Conservation (phyloP, 768 basidiomycete species). For the Exsudoporus frostii region DNA sequence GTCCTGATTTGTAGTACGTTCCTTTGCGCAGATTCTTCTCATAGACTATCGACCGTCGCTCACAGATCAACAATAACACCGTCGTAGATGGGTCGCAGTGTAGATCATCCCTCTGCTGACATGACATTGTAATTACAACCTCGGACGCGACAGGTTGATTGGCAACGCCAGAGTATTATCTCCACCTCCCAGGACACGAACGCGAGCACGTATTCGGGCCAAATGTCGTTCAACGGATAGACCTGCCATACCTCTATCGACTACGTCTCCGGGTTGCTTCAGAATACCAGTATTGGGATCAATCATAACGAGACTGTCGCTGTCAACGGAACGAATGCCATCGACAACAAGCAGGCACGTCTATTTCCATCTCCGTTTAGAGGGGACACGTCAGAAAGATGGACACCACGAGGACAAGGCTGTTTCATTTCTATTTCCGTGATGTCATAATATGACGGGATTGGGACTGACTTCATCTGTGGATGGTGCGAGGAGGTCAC, state of each 20-base stretch:
- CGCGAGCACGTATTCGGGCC: slow-evolving; percentile 56
- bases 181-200: slow-evolving; percentile 37
- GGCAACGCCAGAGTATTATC: slow-evolving; percentile 60
- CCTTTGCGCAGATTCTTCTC: background rate
- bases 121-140: slow-evolving; percentile 53
- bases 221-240: slow-evolving; percentile 61
- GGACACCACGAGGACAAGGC: background rate
- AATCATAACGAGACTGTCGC: slow-evolving; percentile 63
- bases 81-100: slow-evolving; percentile 57
- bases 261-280: slow-evolving; percentile 70
- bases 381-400: background rate
- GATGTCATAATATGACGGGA: too few relatives aligned
- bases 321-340: slow-evolving; percentile 50
- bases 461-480: background rate
- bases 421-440: background rate
- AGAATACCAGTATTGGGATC: slow-evolving; percentile 64
- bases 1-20: slow-evolving; percentile 54
- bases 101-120: background rate
- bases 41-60: background rate
- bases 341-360: slow-evolving; percentile 31
- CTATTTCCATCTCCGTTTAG: background rate
- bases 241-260: slow-evolving; percentile 68
- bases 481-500: slow-evolving; percentile 15
- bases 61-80: slow-evolving; percentile 65
- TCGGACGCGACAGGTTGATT: slow-evolving; percentile 83